Evolutionary conservation across 2,329 filamentous ascomycete species (phyloP), one percentile per base, ranked within the genome.

Genomic region (Botrytis medusae): DNA sequence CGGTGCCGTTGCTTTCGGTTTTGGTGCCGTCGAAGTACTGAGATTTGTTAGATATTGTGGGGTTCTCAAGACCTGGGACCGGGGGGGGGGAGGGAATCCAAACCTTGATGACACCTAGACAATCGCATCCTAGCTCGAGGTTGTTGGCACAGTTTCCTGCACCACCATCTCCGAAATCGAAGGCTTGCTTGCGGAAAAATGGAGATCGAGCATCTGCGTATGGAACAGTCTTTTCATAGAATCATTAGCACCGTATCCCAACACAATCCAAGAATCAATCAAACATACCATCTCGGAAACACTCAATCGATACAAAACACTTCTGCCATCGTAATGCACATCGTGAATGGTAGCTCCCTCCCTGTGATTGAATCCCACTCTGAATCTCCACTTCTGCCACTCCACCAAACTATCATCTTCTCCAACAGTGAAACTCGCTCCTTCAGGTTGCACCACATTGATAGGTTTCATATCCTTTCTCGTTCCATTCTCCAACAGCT

Each of bases 141-240:
- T 92, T 92, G 79, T 92, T 92, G 37, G 89, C 88, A 75, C 86
- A 88, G 70, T 87, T 86, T 8, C 90, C 90, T 46, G 88, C 88
- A 25, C 90, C 90, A 12, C 86, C 89, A 75, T 92, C 90, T 4
- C 90, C 90, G 75, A 92, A 89, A 78, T 92, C 90, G 75, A 92
- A 92, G 10, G 90, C 90, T 74, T 91, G 88, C 78, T 92, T 92
- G 62, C 89, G 85, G 62, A 90, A 88, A 78, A 87, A 92, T 0
- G 89, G 89, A 4, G 86, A 83, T 8, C 90, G 85, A 14, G 87
- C 86, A 77, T 91, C 89, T 34, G 61, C 70, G 32, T 72, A 72
- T 7, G 60, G 70, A 57, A 72, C 61, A 59, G 61, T 72, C 70
- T 72, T 3, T 22, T 32, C 3, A 40, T 12, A 8, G 18, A 54